Percentiles rank a stretch among this genome's conserved stretches.
Conservation (phyloP, 2,329 filamentous ascomycete species). For the Stemphylium vesicarium region DNA sequence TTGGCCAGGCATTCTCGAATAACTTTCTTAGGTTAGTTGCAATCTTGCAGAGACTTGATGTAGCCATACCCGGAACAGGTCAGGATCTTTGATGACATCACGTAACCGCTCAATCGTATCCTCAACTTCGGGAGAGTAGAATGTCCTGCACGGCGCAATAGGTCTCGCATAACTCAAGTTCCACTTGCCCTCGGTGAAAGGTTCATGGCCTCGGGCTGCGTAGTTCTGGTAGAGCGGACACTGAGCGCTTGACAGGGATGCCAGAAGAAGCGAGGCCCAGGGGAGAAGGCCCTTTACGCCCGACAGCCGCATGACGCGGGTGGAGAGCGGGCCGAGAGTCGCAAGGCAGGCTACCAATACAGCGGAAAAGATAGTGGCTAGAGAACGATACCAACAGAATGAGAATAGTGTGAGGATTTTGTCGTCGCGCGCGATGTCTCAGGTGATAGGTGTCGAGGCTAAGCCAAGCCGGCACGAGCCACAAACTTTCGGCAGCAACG, state of each 20-base stretch:
- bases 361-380: neutral
- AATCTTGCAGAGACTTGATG: neutral
- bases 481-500: conserved; percentile 2
- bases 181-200: conserved; percentile 50
- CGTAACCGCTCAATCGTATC: conserved; percentile 43
- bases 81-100: conserved; percentile 55
- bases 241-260: conserved; percentile 34
- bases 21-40: conserved; percentile 44
- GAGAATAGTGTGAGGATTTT: neutral
- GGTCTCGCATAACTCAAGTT: conserved; percentile 55
- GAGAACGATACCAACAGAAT: neutral
- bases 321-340: neutral
- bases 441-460: neutral
- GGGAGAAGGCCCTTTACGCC: neutral
- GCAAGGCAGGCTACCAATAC: neutral
- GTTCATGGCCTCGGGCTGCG: conserved; percentile 48
- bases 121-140: conserved; percentile 52
- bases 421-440: neutral
- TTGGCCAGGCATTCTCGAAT: conserved; percentile 75
- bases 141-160: conserved; percentile 54
- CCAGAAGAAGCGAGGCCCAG: conserved; percentile 15
- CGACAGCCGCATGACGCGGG: conserved; percentile 16
- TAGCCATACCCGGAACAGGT: conserved; percentile 61
- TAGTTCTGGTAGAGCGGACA: conserved; percentile 55
- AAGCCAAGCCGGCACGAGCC: conserved; percentile 16